phyloP scores from a whole-genome alignment of 441 rosid genomes.

The Euphorbia celastroides region DNA sequence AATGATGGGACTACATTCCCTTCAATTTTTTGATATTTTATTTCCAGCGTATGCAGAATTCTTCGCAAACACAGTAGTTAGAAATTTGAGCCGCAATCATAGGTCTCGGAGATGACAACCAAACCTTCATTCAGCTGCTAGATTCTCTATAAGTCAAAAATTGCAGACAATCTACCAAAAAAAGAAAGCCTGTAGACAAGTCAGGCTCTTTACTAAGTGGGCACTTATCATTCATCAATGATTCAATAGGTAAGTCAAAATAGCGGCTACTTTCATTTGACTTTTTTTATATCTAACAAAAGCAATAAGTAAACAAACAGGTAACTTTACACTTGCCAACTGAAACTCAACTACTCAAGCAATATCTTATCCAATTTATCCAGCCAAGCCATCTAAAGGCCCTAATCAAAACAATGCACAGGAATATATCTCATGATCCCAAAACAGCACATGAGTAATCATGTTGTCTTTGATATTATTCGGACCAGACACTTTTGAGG shows the following conservation, averaged over 20 bases:
- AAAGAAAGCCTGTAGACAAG: background rate
- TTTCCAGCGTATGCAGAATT: background rate
- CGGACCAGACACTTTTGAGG: background rate
- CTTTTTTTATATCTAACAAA: background rate
- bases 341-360: background rate
- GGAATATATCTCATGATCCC: background rate
- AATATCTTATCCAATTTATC: background rate
- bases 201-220: background rate
- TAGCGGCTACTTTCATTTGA: background rate
- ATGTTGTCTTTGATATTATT: background rate
- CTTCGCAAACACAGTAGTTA: background rate
- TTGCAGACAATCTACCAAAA: conserved; percentile 5
- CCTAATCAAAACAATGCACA: background rate
- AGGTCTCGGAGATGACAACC: background rate
- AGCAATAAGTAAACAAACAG: background rate
- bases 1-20: conserved; percentile 8
- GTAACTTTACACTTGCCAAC: background rate
- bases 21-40: background rate
- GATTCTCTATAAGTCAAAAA: background rate
- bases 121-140: background rate
- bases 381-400: background rate
- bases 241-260: background rate
- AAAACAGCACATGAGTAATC: background rate
- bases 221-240: background rate
- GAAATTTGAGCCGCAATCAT: background rate